Base-by-base conservation (phyloP, 306 rosid genomes). In the Parietaria judaica region DNA sequence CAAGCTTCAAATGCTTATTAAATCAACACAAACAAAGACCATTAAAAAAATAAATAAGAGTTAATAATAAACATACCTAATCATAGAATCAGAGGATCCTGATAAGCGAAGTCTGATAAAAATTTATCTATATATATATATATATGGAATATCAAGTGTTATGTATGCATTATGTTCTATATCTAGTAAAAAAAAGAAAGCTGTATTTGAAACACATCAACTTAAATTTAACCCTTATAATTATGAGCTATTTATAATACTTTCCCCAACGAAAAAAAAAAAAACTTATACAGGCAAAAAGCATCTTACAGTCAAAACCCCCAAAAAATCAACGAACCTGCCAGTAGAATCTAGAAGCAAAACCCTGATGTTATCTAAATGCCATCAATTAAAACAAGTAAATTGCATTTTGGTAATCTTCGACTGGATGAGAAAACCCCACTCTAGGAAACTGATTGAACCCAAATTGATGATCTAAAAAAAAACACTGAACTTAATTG, bases 21-120 rank as follows among this genome's bases (percentile, higher is more conserved):
- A 52, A 66, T n/a, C 58, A 56, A 52, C 5, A 7, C 3, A 54
- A 13, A 54, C 56, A 51, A 8, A 14, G 7, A 58, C 35, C 51
- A 31, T 16, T n/a, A 41, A 0, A 47, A 17, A 60, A 60, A 36
- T n/a, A n/a, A n/a, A n/a, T 58, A 65, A 17, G 55, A 11, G 46
- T 52, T 51, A 17, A n/a, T 39, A 46, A 70, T 39, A 43, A 11
- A 58, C 68, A 47, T 74, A 94, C 99, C 99, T 94, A 82, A 94
- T 94, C 99, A 94, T 94, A 57, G 99, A 94, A 75, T 94, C 99
- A 17, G 99, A 94, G 61, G 99, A 94, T 78, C 99, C 99, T 47
- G 99, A 44, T 41, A 41, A 41, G 9, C 45, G 3, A 41, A 41
- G 23, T 16, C 34, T 12, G 11, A 23, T 7, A n/a, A 15, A n/a